Evolutionary conservation across 805 yeast genomes (phyloP).

Genomic region (Candida taoyuanica): DNA sequence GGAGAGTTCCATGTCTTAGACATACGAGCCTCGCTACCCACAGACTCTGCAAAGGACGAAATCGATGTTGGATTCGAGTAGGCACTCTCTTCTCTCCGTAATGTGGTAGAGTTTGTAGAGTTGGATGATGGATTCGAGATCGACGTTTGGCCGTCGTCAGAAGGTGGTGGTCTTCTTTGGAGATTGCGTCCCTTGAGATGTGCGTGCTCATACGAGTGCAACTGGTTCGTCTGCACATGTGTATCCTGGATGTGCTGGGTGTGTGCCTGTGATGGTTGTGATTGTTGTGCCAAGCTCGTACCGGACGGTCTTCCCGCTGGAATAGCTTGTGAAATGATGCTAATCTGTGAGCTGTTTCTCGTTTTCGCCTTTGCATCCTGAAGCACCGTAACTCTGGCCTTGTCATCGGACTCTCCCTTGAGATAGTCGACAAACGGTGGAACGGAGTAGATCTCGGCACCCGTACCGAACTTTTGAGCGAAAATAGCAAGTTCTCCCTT

Average conservation of each 20-base stretch:
- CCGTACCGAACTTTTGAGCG: constrained; percentile 56
- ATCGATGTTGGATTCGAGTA: constrained; percentile 28
- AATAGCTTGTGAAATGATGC: constrained; percentile 9
- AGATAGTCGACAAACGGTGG: constrained; percentile 61
- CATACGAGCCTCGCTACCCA: constrained; percentile 20
- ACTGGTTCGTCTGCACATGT: constrained; percentile 8
- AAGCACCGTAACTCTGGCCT: constrained; percentile 4
- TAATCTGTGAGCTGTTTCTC: constrained; percentile 22
- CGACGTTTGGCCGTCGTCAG: constrained; percentile 28
- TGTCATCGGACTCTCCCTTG: constrained; percentile 36
- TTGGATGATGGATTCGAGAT: constrained; percentile 26
- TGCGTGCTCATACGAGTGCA: constrained; percentile 11
- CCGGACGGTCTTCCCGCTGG: constrained; percentile 2
- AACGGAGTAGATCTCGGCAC: constrained; percentile 52
- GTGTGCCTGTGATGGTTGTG: constrained; percentile 1
- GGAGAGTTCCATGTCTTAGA: constrained; percentile 30
- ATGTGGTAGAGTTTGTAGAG: constrained; percentile 17
- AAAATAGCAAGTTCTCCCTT: constrained; percentile 52
- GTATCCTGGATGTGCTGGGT: constrained; percentile 4
- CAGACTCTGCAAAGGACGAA: constrained; percentile 26
- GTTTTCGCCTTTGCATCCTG: constrained; percentile 25
- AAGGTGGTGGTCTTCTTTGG: constrained; percentile 28
- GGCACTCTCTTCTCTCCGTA: constrained; percentile 22
- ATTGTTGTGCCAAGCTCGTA: neutral
- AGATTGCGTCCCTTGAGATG: constrained; percentile 7